Base-by-base conservation (phyloP, 2,329 filamentous ascomycete species). In the Lithohypha guttulata region DNA sequence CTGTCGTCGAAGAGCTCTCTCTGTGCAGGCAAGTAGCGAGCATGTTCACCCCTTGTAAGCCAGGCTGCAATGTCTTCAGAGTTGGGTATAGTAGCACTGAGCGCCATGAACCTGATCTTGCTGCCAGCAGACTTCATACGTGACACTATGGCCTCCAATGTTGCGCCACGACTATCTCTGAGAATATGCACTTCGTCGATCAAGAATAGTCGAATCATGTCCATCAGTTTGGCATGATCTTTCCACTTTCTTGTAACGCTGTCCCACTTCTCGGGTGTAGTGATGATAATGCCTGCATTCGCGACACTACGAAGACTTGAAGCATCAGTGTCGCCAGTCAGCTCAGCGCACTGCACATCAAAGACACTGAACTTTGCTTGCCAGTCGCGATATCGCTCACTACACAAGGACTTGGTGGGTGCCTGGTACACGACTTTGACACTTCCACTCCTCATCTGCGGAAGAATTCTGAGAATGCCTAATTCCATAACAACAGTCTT, bases 201-300 rank as follows among this genome's bases (percentile, higher is more conserved):
- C 14, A 93, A 69, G 45, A 91, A 84, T 0, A 93, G 63, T 44
- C 80, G 82, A 31, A 93, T 74, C 45, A 87, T 68, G 42, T 79
- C 73, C 59, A 93, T 75, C 13, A 93, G 63, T 47, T 70, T 81
- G 37, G 71, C 70, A 51, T 93, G 81, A 50, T 93, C 84, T 50
- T 79, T 77, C 85, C 85, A 93, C 54, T 84, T 87, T 13, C 84
- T 70, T 0, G 85, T 93, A 56, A 91, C 79, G 43, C 83, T 89
- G 55, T 93, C 84, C 84, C 84, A 93, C 54, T 93, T 93, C 59
- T 93, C 84, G 0, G 85, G 84, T 0, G 84, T 93, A 0, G 85
- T 91, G 45, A 93, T 71, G 48, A 93, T 89, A 46, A 93, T 83
- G 32, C 78, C 79, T 2, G 84, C 84, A 49, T 69, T 75, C 44